Evolutionary conservation across 208 protist species (phyloP), one percentile per base, ranked within the genome.

Genomic region (Porcisia deanei): DNA sequence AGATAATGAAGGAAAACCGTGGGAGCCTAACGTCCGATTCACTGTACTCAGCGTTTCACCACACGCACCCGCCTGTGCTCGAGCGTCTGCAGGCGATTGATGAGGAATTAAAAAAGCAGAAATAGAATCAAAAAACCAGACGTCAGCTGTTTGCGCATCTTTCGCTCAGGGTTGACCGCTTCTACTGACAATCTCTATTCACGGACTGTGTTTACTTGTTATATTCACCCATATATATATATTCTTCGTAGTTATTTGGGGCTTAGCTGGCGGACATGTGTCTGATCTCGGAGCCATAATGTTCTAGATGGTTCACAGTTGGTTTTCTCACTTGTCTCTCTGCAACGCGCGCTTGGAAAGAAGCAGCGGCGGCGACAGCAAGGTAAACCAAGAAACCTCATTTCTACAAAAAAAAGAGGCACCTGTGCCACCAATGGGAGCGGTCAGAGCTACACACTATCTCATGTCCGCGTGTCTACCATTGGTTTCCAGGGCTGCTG

Each of bases 71-170:
- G 16, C 81, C 90, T 1, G 67, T 91, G 47, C 52, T 83, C 45
- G 91, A 98, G 81, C 89, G 95, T 18, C 41, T 97, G 20, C 79
- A 64, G 45, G 89, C 90, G 2, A 90, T 98, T 39, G 86, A 90
- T 14, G 74, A 37, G 8, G 82, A 81, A 63, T 63, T 84, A 25
- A 91, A 88, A 64, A 94, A 92, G 66, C 55, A 55, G 8, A 55
- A 64, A 30, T 86, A 71, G 47, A 12, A 12, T 57, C 66, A 0
- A 71, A 39, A 3, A 41, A 20, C 14, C 47, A 8, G 14, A 20
- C 39, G 8, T 7, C 47, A 20, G 14, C 47, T 57, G 8, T 7
- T 16, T 30, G 47, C 25, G 18, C 47, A 20, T 67, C 9, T 30
- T 30, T 52, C 9, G 1, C 25, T 20, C 41, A 4, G 9, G 9